Conservation (phyloP, 495 filamentous ascomycete genomes). For the Penicillium psychrofluorescens region DNA sequence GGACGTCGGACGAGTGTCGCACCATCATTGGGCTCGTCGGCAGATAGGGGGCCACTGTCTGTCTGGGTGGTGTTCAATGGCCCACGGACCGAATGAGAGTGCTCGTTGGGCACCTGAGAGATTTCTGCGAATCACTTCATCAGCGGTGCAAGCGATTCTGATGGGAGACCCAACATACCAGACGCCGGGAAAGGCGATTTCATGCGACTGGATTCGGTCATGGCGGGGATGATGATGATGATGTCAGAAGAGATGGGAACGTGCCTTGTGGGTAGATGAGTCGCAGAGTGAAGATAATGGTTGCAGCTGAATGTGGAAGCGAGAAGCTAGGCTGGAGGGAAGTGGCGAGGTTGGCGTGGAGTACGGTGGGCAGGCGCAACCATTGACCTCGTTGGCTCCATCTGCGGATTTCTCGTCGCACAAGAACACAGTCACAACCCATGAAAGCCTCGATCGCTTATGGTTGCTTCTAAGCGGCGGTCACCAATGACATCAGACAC, state of each 20-base stretch:
- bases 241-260: slow-evolving; percentile 10
- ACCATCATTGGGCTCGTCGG: slow-evolving; percentile 1
- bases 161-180: slow-evolving; percentile 12
- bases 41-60: slow-evolving; percentile 5
- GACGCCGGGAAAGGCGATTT: slow-evolving; percentile 6
- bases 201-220: background rate
- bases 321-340: too few species aligned
- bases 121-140: slow-evolving; percentile 8
- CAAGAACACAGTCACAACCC: too few species aligned
- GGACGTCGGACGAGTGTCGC: slow-evolving; percentile 3
- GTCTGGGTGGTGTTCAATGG: slow-evolving; percentile 9
- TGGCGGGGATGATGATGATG: slow-evolving; percentile 27
- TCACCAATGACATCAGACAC: too few species aligned
- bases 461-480: too few species aligned
- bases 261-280: background rate
- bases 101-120: slow-evolving; percentile 6
- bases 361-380: too few species aligned
- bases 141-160: slow-evolving; percentile 5
- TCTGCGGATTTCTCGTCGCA: too few species aligned
- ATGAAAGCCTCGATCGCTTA: too few species aligned
- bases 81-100: slow-evolving; percentile 10
- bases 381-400: too few species aligned
- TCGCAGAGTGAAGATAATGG: too few species aligned
- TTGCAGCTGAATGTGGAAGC: too few species aligned
- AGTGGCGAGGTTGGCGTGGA: too few species aligned